Percentiles rank a stretch among this genome's conserved stretches.
Evolutionary conservation across 345 rosid genomes (phyloP).

Genomic region (Ailanthus altissimus): DNA sequence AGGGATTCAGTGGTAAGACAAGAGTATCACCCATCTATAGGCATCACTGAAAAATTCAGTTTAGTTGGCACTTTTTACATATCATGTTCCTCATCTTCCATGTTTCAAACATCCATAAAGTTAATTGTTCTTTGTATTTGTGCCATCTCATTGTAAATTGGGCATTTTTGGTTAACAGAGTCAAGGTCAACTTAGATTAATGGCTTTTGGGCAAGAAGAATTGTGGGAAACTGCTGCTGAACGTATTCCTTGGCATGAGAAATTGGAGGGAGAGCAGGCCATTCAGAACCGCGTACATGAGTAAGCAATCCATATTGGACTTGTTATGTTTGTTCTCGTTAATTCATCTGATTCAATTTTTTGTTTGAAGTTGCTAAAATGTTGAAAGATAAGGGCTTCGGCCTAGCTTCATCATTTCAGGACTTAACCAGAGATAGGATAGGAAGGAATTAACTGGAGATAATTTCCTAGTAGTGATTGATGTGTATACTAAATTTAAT

Average conservation of each 20-base stretch:
- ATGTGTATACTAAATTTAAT: background rate
- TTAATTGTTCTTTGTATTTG: conserved; percentile 5
- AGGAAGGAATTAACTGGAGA: background rate
- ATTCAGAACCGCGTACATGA: conserved; percentile 94
- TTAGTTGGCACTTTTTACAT: background rate
- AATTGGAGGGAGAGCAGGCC: conserved; percentile 91
- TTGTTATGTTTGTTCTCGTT: conserved; percentile 19
- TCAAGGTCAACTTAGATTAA: conserved; percentile 64
- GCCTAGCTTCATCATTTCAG: conserved; percentile 4
- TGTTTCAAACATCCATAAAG: background rate
- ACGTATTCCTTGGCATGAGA: conserved; percentile 96
- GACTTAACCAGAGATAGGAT: conserved; percentile 3
- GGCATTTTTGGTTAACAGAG: conserved; percentile 45
- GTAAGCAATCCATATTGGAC: conserved; percentile 47
- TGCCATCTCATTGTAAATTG: conserved; percentile 13
- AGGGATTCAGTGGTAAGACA: conserved; percentile 59
- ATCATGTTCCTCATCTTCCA: background rate
- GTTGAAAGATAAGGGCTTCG: conserved; percentile 16
- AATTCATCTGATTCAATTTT: conserved; percentile 15
- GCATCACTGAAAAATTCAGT: background rate
- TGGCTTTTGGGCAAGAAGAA: conserved; percentile 90
- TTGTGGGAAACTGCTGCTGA: conserved; percentile 85
- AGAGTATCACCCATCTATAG: background rate
- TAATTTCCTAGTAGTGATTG: background rate
- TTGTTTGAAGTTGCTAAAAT: background rate